Percentiles rank a stretch among this genome's conserved stretches.
phyloP scores from a whole-genome alignment of 1,284 basidiomycete genomes.

The Trichosporon sp. region DNA sequence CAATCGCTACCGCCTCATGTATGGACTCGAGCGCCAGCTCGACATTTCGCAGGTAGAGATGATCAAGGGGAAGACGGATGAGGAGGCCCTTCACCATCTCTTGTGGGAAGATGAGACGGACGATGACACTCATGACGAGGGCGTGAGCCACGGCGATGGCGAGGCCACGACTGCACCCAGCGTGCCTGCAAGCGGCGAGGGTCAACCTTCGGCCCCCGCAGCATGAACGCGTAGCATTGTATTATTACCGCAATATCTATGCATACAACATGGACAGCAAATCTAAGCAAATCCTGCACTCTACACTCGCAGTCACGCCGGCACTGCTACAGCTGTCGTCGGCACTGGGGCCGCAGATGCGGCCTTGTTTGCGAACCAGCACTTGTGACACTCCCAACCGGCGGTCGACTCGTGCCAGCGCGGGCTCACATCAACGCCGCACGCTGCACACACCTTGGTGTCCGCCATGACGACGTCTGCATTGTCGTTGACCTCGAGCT shows the following conservation, averaged over 20 bases:
- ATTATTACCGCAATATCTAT: neutral
- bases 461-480: neutral
- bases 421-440: constrained; percentile 37
- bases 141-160: neutral
- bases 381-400: constrained; percentile 20
- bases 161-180: neutral
- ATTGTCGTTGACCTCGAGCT: neutral
- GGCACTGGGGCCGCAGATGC: neutral
- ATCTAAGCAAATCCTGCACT: neutral
- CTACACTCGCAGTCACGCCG: neutral
- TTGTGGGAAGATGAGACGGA: neutral
- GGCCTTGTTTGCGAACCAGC: constrained; percentile 10
- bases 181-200: too few species aligned
- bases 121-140: neutral
- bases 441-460: constrained; percentile 24
- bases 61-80: neutral
- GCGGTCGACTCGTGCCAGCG: constrained; percentile 30
- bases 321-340: neutral
- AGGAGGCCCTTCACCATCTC: neutral
- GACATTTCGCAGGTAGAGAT: neutral
- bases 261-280: neutral
- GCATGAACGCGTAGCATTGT: too few species aligned
- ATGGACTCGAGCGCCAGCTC: neutral
- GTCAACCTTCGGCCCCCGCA: too few species aligned
- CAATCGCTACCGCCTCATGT: neutral